Evolutionary conservation across 148 eudicot species (phyloP), one percentile per base, ranked within the genome.

Genomic region (Fagopyrum esculentum): DNA sequence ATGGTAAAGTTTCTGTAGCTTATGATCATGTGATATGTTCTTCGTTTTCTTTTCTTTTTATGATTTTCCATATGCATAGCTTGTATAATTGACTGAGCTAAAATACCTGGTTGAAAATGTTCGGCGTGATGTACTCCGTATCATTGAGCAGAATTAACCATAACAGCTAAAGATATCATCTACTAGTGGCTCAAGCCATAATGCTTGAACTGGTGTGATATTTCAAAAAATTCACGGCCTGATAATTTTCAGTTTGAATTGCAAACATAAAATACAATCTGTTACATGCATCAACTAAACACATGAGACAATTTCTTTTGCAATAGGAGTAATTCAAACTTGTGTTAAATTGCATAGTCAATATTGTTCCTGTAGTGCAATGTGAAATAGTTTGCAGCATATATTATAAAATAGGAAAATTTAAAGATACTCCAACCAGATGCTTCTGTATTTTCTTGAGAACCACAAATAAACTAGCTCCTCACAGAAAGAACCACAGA

Each of bases 1-100:
- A 95, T 79, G 99, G 99, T 92, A 87, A 83, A 26, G 19, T 15
- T 66, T 66, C 71, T 66, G 71, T 40, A 40, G 71, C 30, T 2
- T 26, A 29, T 66, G 19, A 13, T 1, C 47, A 15, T 17, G 15
- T 30, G 45, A 4, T 43, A 15, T 66, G 40, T 35, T 35, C 40
- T 35, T 35, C 40, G 26, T 22, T 22, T 35, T 35, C 40, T 35
- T 35, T 35, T 35, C 2, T 35, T 35, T 40, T 13, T 66, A 10
- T 57, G 26, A 8, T 19, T 6, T 57, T 57, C 17, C 63, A 57
- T 57, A 57, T 57, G 30, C 3, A 22, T 17, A 9, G 30, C 29
- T 57, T 57, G 63, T 57, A 40, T 35, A 12, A 3, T 40, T 66
- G 47, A 66, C 19, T 66, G 71, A 12, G 11, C 47, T 66, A 46